Conservation (phyloP, 805 yeast species). For the Pichia gijzeniarum region DNA sequence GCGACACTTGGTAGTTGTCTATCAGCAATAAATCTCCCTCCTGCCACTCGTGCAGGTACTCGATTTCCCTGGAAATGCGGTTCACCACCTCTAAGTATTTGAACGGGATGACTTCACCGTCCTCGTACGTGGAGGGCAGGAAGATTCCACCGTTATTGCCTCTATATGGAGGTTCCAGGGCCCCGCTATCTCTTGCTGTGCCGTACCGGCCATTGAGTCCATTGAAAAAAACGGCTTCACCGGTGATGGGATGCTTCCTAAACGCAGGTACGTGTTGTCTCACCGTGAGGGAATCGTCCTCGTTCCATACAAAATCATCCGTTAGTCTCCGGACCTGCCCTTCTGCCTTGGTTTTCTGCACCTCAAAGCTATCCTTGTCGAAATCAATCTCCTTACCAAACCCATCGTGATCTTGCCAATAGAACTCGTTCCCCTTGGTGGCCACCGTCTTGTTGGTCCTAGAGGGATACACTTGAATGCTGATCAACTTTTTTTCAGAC, state of each 20-base stretch:
- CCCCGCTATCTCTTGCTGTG: neutral
- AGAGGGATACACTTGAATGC: slow-evolving; percentile 5
- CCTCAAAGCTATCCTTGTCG: neutral
- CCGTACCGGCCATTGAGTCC: slow-evolving; percentile 6
- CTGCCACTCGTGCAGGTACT: slow-evolving; percentile 1
- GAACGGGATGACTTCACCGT: slow-evolving; percentile 2
- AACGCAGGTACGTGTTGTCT: slow-evolving; percentile 3
- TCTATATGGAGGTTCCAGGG: neutral
- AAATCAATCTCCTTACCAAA: slow-evolving; percentile 3
- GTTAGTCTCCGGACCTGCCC: neutral
- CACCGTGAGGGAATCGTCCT: slow-evolving; percentile 1
- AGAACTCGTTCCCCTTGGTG: slow-evolving; percentile 3
- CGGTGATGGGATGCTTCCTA: neutral
- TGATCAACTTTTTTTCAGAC: neutral
- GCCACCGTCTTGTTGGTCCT: neutral
- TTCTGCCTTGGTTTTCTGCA: neutral
- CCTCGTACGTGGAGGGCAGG: slow-evolving; percentile 2
- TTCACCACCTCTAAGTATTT: slow-evolving; percentile 1
- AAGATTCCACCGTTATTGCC: slow-evolving; percentile 2
- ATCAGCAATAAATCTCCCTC: slow-evolving; percentile 2
- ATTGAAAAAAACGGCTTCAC: neutral
- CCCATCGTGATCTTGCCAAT: slow-evolving; percentile 1
- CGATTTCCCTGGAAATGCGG: slow-evolving; percentile 2
- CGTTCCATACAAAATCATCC: slow-evolving; percentile 1
- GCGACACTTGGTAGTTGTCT: slow-evolving; percentile 5